Percentiles rank a stretch among this genome's conserved stretches.
Conservation (phyloP, 2,329 filamentous ascomycete genomes). For the Alternaria arborescens region DNA sequence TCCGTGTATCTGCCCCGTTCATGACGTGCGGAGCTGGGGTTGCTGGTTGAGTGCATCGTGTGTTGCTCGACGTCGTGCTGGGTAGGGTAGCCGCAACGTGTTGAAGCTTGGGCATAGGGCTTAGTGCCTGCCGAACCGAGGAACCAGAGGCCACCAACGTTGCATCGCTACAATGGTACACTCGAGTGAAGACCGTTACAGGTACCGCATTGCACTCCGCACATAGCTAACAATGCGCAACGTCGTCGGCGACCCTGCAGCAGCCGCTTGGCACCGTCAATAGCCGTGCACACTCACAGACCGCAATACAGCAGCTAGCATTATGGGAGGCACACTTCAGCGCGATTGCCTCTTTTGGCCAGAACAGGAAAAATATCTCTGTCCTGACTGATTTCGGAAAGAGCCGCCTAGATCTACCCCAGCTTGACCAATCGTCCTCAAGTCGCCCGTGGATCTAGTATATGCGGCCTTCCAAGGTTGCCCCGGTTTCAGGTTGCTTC, state of each 20-base stretch:
- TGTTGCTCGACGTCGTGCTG: background rate
- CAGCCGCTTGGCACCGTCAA: background rate
- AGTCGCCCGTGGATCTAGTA: too few relatives aligned
- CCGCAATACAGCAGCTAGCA: background rate
- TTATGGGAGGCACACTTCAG: too few relatives aligned
- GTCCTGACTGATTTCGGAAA: too few relatives aligned
- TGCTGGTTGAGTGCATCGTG: conserved; percentile 28
- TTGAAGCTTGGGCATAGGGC: conserved; percentile 14
- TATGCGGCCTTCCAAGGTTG: background rate
- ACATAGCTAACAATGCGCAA: background rate
- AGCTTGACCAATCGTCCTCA: too few relatives aligned
- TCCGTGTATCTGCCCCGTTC: conserved; percentile 39
- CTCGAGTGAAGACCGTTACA: background rate
- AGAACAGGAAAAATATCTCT: too few relatives aligned
- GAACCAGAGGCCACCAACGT: background rate
- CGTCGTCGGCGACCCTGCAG: background rate
- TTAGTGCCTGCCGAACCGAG: conserved; percentile 12
- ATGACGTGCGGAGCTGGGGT: conserved; percentile 32
- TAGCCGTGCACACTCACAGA: background rate
- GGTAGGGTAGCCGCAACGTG: conserved; percentile 9
- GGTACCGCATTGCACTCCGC: background rate
- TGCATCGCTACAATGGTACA: background rate
- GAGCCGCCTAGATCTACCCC: too few relatives aligned
- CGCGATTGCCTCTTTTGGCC: too few relatives aligned
- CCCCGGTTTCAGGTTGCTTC: background rate